A percentile compares a stretch with the other conserved stretches of the same genome.
Evolutionary conservation across 805 yeast species (phyloP).

Genomic region (Candida chilensis): DNA sequence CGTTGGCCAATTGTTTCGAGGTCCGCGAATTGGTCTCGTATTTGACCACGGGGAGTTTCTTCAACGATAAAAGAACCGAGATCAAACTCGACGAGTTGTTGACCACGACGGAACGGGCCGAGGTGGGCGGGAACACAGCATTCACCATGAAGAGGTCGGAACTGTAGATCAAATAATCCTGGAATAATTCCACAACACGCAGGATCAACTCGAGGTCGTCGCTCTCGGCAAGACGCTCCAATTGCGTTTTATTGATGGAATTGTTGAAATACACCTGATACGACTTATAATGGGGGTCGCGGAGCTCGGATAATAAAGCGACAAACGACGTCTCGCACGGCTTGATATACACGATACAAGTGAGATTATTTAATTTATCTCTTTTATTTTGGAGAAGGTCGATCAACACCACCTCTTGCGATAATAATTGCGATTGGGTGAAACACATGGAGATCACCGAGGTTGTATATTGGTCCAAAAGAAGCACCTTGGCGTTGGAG

Average conservation of each 20-base stretch:
- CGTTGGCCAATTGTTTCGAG: slow-evolving; percentile 62
- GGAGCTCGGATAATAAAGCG: slow-evolving; percentile 54
- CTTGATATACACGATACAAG: slow-evolving; percentile 70
- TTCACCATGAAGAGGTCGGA: slow-evolving; percentile 48
- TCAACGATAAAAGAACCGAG: slow-evolving; percentile 62
- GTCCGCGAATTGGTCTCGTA: slow-evolving; percentile 64
- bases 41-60: slow-evolving; percentile 69
- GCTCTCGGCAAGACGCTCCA: slow-evolving; percentile 83
- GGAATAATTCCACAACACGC: slow-evolving; percentile 74
- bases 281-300: slow-evolving; percentile 67
- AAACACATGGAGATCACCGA: slow-evolving; percentile 81
- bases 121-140: slow-evolving; percentile 10
- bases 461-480: slow-evolving; percentile 76
- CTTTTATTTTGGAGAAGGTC: slow-evolving; percentile 58
- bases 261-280: slow-evolving; percentile 79
- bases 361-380: slow-evolving; percentile 69
- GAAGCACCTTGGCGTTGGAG: slow-evolving; percentile 54
- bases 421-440: slow-evolving; percentile 77
- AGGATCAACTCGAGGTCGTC: slow-evolving; percentile 79
- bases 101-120: slow-evolving; percentile 27
- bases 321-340: slow-evolving; percentile 63
- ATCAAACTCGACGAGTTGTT: slow-evolving; percentile 30
- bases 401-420: slow-evolving; percentile 76
- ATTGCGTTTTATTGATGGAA: slow-evolving; percentile 59
- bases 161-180: slow-evolving; percentile 73